A percentile compares a stretch with the other conserved stretches of the same genome.
phyloP scores from a whole-genome alignment of 1,284 basidiomycete genomes.

The Ceratobasidium sp. region DNA sequence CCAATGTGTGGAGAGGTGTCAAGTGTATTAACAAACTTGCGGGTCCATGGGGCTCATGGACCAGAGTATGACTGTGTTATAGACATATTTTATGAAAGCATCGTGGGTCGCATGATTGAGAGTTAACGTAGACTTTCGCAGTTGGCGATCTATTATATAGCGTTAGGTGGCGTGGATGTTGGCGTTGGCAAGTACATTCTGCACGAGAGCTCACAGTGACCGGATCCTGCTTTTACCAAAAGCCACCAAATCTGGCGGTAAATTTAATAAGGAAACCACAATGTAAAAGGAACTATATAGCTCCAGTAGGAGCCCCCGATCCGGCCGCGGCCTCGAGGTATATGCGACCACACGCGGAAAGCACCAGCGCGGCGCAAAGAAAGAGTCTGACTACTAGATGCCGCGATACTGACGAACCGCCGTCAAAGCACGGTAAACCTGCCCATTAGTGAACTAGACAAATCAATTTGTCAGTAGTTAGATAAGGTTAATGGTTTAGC shows the following conservation, averaged over 20 bases:
- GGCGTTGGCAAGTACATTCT: background rate
- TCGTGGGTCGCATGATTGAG: background rate
- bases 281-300: background rate
- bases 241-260: no score
- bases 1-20: background rate
- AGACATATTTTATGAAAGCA: background rate
- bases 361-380: background rate
- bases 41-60: background rate
- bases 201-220: background rate
- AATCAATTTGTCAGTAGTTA: no score
- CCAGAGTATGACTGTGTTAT: background rate
- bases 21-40: background rate
- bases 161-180: background rate
- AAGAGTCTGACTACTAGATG: background rate
- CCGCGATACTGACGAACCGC: conserved; percentile 62
- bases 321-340: background rate
- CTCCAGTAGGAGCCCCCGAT: background rate
- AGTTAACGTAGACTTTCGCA: background rate
- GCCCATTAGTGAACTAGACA: conserved; percentile 61
- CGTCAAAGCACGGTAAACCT: conserved; percentile 62
- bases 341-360: background rate
- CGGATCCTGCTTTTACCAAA: no score
- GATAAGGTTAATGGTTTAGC: background rate
- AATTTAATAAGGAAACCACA: no score
- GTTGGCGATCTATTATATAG: background rate